Evolutionary conservation across 2,329 filamentous ascomycete species (phyloP).

Genomic region (Aspergillus ibericus): DNA sequence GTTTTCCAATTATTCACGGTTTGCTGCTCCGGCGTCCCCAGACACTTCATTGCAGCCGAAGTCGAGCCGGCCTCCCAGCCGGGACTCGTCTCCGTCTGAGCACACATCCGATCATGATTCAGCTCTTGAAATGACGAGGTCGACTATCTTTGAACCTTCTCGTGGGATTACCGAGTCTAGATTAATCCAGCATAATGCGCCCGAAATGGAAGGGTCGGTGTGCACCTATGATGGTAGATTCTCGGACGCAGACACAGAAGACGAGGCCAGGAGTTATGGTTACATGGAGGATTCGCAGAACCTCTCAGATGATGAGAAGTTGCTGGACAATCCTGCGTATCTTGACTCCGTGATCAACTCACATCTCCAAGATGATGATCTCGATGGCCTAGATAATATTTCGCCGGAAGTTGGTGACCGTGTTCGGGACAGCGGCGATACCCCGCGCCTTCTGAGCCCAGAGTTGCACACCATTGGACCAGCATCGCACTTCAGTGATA

Average conservation of each 20-base stretch:
- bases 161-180: slow-evolving; percentile 7
- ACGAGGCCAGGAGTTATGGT: slow-evolving; percentile 26
- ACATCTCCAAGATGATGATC: slow-evolving; percentile 36
- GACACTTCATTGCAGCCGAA: slow-evolving; percentile 36
- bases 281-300: slow-evolving; percentile 28
- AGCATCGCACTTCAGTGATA: slow-evolving; percentile 4
- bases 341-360: slow-evolving; percentile 40
- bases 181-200: slow-evolving; percentile 3
- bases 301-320: slow-evolving; percentile 31
- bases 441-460: slow-evolving; percentile 18
- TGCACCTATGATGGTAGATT: slow-evolving; percentile 43
- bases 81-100: slow-evolving; percentile 26
- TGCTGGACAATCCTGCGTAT: slow-evolving; percentile 40
- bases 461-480: slow-evolving; percentile 12
- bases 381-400: slow-evolving; percentile 25
- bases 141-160: slow-evolving; percentile 39
- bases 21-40: slow-evolving; percentile 33
- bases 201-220: slow-evolving; percentile 31
- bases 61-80: slow-evolving; percentile 29
- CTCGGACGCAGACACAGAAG: slow-evolving; percentile 44
- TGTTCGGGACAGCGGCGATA: slow-evolving; percentile 15
- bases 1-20: slow-evolving; percentile 49
- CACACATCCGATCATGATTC: slow-evolving; percentile 26
- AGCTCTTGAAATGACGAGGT: slow-evolving; percentile 36
- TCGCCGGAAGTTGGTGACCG: slow-evolving; percentile 7